Evolutionary conservation across 2,329 filamentous ascomycete species (phyloP), one percentile per base, ranked within the genome.

Genomic region (Epichloe festucae): DNA sequence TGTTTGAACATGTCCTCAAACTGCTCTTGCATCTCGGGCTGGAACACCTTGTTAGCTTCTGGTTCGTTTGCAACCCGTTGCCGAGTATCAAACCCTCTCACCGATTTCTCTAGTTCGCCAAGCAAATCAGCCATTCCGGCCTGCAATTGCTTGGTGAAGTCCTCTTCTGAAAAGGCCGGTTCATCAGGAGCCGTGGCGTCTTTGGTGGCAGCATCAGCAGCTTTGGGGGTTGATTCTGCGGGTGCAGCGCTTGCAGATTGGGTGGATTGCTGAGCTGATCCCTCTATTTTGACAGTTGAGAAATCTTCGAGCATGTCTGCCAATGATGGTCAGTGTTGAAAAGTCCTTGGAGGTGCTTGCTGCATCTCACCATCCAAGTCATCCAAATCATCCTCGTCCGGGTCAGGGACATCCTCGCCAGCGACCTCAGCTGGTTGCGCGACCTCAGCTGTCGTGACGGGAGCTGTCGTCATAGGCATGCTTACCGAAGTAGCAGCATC

Each of bases 291-390:
- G 49, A 76, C 74, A 31, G 84, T 70, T 42, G 84, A 83, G 70
- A 98, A 98, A 57, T 96, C 87, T 64, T 96, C 89, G 27, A 98
- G 82, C 68, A 97, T 85, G 60, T 97, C 91, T 91, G 43, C 15
- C 15, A 23, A n/a, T 45, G 6, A 49, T 3, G 6, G 44, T 59
- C 27, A 62, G 55, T 12, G 6, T 31, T 45, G 8, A 17, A 3
- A 5, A 21, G 15, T 14, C 12, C 15, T 5, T 34, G 10, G 27
- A 31, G n/a, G 11, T 7, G n/a, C 14, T 8, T 40, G 27, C 12
- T 38, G 14, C 5, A 17, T 15, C 72, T 59, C 68, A 88, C 87
- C 89, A 69, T 98, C 93, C 44, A 98, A 73, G 62, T 97, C 93
- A 62, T 96, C 87, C 19, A 93, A 72, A 59, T 93, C 87, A 67